These are phyloP conservation scores for Candida oleophila DNA, from an alignment of 805 yeast species.

Conservation along the genomic window DNA sequence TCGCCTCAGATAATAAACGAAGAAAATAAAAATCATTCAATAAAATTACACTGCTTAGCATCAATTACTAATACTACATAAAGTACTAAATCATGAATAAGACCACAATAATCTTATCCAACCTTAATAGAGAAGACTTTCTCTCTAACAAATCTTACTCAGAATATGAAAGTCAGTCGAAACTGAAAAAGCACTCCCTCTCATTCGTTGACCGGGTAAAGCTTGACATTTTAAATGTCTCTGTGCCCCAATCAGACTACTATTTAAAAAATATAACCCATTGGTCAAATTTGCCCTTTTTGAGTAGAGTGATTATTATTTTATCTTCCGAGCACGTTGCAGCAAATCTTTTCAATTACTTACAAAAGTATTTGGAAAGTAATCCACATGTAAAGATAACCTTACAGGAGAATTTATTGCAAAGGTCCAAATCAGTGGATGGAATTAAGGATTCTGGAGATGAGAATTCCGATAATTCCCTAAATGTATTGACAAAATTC, in stretches of 20 bases:
- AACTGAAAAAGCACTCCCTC: conserved; percentile 7
- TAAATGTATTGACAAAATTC: conserved; percentile 26
- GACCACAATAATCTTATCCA: conserved; percentile 37
- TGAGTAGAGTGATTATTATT: conserved; percentile 37
- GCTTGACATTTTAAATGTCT: conserved; percentile 23
- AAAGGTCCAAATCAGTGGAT: conserved; percentile 32
- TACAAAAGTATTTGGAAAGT: conserved; percentile 12
- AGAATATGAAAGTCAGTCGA: background rate
- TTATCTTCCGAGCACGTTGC: conserved; percentile 31
- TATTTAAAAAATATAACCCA: conserved; percentile 25
- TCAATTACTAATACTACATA: background rate
- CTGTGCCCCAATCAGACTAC: conserved; percentile 18
- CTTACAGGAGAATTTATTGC: conserved; percentile 38
- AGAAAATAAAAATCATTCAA: too few species aligned
- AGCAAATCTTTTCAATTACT: conserved; percentile 18
- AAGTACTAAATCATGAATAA: conserved; percentile 7
- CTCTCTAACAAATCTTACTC: conserved; percentile 11
- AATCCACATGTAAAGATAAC: conserved; percentile 24
- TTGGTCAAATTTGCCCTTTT: conserved; percentile 41
- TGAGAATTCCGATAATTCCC: conserved; percentile 12
- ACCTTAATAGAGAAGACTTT: conserved; percentile 31
- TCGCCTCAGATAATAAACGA: too few species aligned
- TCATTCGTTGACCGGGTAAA: conserved; percentile 38
- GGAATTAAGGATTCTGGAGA: conserved; percentile 10
- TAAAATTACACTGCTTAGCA: too few species aligned